These are phyloP conservation scores for Syzygium oleosum DNA, from an alignment of 345 rosid genomes.

Conservation along the genomic window DNA sequence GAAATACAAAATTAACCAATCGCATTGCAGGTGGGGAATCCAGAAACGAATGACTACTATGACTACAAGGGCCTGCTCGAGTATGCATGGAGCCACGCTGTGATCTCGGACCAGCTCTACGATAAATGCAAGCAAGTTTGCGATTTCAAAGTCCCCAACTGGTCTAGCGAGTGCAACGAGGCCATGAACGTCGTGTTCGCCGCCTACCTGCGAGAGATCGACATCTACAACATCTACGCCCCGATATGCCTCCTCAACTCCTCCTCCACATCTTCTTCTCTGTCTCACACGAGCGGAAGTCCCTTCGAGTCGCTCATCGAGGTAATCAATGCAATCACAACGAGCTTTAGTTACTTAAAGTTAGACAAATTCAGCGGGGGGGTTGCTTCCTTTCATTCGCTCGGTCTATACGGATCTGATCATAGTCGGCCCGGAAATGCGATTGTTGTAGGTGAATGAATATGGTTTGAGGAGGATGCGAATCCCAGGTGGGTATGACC, in stretches of 20 bases:
- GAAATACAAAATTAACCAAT: neutral
- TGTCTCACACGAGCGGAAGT: neutral
- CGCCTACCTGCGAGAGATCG: slow-evolving; percentile 31
- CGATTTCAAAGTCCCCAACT: slow-evolving; percentile 28
- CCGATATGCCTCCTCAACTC: slow-evolving; percentile 28
- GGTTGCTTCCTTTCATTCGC: neutral
- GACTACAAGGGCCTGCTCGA: slow-evolving; percentile 40
- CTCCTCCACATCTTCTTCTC: slow-evolving; percentile 1
- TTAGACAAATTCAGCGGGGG: neutral
- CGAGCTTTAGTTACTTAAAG: neutral
- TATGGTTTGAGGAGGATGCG: slow-evolving; percentile 21
- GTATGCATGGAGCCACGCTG: slow-evolving; percentile 64
- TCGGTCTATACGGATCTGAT: neutral
- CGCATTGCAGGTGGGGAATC: slow-evolving; percentile 43
- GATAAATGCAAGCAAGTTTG: slow-evolving; percentile 27
- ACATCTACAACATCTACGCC: slow-evolving; percentile 54
- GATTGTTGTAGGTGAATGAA: neutral
- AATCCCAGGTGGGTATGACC: slow-evolving; percentile 45
- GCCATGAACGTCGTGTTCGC: slow-evolving; percentile 24
- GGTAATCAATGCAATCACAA: neutral
- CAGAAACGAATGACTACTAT: slow-evolving; percentile 35
- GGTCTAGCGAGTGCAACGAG: slow-evolving; percentile 31
- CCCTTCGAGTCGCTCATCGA: neutral
- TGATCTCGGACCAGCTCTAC: slow-evolving; percentile 38
- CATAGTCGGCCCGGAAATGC: neutral